A percentile compares a stretch with the other conserved stretches of the same genome.
Conservation (phyloP, 2,329 filamentous ascomycete genomes). For the Cordyceps tenuipes region DNA sequence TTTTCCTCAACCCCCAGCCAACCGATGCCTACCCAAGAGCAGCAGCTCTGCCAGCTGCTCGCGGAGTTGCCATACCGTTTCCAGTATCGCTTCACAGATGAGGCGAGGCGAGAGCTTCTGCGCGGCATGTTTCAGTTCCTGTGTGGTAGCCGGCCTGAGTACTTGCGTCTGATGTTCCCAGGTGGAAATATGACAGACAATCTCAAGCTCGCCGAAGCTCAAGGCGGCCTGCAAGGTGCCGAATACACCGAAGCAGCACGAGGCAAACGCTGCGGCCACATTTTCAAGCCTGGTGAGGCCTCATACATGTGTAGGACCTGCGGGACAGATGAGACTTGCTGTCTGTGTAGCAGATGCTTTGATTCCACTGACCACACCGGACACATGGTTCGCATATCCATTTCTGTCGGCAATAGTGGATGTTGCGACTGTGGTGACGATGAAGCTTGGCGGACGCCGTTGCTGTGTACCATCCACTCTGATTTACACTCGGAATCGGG, state of each 20-base stretch:
- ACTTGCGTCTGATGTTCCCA: conserved; percentile 76
- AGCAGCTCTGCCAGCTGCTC: conserved; percentile 75
- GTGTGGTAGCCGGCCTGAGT: conserved; percentile 63
- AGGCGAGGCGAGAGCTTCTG: conserved; percentile 64
- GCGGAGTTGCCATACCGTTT: conserved; percentile 66
- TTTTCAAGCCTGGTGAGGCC: conserved; percentile 89
- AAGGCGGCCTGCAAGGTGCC: conserved; percentile 86
- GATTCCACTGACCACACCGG: conserved; percentile 90
- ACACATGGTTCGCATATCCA: conserved; percentile 81
- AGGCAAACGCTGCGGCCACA: conserved; percentile 92
- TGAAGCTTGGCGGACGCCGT: conserved; percentile 83
- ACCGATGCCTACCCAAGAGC: conserved; percentile 59
- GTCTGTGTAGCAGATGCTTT: conserved; percentile 88
- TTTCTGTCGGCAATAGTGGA: conserved; percentile 84
- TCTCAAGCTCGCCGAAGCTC: conserved; percentile 77
- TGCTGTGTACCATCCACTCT: conserved; percentile 92
- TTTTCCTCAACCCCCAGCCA: conserved; percentile 37
- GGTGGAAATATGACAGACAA: conserved; percentile 55
- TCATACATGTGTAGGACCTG: conserved; percentile 94
- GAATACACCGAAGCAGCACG: conserved; percentile 90
- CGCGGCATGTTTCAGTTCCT: conserved; percentile 80
- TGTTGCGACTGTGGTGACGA: conserved; percentile 97
- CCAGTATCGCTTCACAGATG: conserved; percentile 65
- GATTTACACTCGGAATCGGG: conserved; percentile 39
- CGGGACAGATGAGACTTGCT: conserved; percentile 89